Evolutionary conservation across 495 filamentous ascomycete species (phyloP).

Genomic region (Penicillium chermesinum): DNA sequence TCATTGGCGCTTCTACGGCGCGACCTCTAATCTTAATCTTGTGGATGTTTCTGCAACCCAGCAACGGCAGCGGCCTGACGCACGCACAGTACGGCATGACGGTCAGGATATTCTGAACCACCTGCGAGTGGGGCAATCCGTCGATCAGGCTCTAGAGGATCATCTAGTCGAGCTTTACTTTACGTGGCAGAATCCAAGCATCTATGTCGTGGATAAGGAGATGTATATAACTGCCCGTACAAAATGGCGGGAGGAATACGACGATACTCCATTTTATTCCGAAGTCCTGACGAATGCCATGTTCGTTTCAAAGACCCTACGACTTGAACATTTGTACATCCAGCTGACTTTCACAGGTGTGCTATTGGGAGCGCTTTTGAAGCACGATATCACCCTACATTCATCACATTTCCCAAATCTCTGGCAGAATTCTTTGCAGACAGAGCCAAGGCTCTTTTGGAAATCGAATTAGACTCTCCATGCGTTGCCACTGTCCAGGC

Average conservation of each 20-base stretch:
- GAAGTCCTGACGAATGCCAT: conserved; percentile 48
- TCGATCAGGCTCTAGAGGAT: conserved; percentile 39
- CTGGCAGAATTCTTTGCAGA: conserved; percentile 46
- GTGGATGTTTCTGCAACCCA: conserved; percentile 43
- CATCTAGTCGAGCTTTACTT: conserved; percentile 48
- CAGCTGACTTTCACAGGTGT: conserved; percentile 30
- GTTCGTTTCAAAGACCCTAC: conserved; percentile 19
- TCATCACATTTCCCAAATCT: conserved; percentile 44
- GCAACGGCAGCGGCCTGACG: conserved; percentile 47
- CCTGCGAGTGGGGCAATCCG: conserved; percentile 37
- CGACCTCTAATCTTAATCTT: conserved; percentile 46
- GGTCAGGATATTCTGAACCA: conserved; percentile 44
- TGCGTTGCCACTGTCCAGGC: conserved; percentile 49
- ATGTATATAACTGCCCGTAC: conserved; percentile 41
- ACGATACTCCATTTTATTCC: conserved; percentile 46
- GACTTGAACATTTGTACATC: not conserved
- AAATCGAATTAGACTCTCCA: conserved; percentile 46
- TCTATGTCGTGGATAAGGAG: conserved; percentile 46
- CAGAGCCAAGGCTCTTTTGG: conserved; percentile 45
- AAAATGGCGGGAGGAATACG: conserved; percentile 39
- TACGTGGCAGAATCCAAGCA: conserved; percentile 47
- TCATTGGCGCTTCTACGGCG: conserved; percentile 45
- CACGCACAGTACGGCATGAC: conserved; percentile 43
- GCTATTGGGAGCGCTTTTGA: conserved; percentile 46
- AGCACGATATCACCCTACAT: conserved; percentile 41